Evolutionary conservation across 805 yeast species (phyloP).

Genomic region (Schizosaccharomyces japonicus): DNA sequence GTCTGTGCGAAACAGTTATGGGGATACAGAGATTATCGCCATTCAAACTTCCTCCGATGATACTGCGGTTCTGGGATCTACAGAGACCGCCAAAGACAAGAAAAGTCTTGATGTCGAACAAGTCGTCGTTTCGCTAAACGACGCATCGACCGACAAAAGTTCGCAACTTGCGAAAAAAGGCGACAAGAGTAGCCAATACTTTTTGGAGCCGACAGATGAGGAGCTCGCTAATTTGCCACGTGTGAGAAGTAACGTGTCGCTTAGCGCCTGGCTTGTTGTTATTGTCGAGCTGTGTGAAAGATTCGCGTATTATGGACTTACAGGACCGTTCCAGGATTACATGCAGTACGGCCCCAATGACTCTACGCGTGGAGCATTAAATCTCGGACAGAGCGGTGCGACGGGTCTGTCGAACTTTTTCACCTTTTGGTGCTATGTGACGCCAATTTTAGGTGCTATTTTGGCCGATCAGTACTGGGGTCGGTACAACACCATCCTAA

Average conservation of each 20-base stretch:
- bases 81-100: too few species aligned
- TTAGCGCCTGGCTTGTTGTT: constrained; percentile 38
- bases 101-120: too few species aligned
- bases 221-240: constrained; percentile 30
- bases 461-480: constrained; percentile 56
- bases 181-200: too few species aligned
- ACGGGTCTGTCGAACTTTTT: constrained; percentile 50
- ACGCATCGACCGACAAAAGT: too few species aligned
- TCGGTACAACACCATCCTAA: constrained; percentile 41
- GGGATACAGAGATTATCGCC: too few species aligned
- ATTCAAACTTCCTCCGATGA: too few species aligned
- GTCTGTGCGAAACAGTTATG: too few species aligned
- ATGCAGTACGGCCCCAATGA: constrained; percentile 26
- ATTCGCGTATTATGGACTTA: constrained; percentile 50
- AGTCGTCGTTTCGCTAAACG: too few species aligned
- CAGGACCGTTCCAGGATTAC: constrained; percentile 55
- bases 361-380: constrained; percentile 26
- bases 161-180: too few species aligned
- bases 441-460: constrained; percentile 58
- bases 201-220: constrained; percentile 23
- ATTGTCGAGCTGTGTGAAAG: constrained; percentile 62
- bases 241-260: constrained; percentile 28
- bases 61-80: too few species aligned
- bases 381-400: constrained; percentile 37
- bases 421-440: constrained; percentile 63